phyloP scores from a whole-genome alignment of 2,329 filamentous ascomycete genomes.

The Colletotrichum tanaceti region DNA sequence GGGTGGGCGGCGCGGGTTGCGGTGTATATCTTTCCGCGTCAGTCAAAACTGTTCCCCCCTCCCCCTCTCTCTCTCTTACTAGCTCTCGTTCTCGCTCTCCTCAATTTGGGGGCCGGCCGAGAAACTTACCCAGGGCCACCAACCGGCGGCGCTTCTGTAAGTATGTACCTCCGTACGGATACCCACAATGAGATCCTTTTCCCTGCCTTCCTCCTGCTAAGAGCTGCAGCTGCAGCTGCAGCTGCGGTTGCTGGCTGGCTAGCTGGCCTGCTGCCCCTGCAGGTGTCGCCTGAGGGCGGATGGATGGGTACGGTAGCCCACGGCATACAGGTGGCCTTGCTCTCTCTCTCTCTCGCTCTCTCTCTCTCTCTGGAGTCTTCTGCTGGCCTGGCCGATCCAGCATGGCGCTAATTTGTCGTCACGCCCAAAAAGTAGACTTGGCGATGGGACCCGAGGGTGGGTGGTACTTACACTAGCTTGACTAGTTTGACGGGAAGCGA shows the following conservation, averaged over 20 bases:
- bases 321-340: not conserved
- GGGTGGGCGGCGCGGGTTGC: constrained; percentile 15
- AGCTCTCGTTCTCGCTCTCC: not conserved
- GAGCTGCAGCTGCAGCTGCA: not conserved
- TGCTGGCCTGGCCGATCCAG: constrained; percentile 7
- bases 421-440: not conserved
- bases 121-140: not conserved
- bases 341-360: too few relatives aligned
- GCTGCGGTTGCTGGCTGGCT: too few relatives aligned
- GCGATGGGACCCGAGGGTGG: constrained; percentile 5
- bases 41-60: not conserved
- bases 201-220: too few relatives aligned
- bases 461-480: too few relatives aligned
- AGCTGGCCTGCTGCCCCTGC: not conserved
- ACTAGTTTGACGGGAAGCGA: too few relatives aligned
- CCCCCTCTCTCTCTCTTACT: too few relatives aligned
- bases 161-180: too few relatives aligned
- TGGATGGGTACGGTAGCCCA: too few relatives aligned
- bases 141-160: constrained; percentile 8
- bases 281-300: constrained; percentile 13
- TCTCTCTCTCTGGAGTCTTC: too few relatives aligned
- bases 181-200: not conserved
- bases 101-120: constrained; percentile 24
- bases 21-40: constrained; percentile 22
- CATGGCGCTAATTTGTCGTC: constrained; percentile 17